Base-by-base conservation (phyloP, 2,329 filamentous ascomycete genomes). In the Colletotrichum navitas region DNA sequence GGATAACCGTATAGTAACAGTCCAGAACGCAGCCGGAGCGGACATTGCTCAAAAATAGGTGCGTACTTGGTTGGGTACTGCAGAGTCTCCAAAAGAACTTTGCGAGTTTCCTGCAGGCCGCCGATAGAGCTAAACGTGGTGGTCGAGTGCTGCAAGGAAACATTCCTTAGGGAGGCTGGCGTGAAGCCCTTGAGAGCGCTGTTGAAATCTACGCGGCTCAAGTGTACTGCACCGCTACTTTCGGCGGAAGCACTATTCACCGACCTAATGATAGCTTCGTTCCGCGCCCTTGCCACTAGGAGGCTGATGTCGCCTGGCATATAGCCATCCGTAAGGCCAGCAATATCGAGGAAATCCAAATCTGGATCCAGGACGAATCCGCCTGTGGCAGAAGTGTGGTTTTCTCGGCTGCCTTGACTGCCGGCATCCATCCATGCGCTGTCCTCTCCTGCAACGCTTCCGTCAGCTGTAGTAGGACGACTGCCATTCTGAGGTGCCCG, bases 51-150 rank as follows among this genome's bases (percentile, higher is more conserved):
- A 78, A 99, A 99, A 74, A 99, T 98, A 1, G 96, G 96, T 0
- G 96, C 96, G 79, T 99, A 99, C 71, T 96, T 97, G 1, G 97
- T 99, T 0, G 96, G 96, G 78, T 99, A 99, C 79, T 98, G 93
- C 4, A 99, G 85, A 0, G 96, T 99, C 82, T 99, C 96, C 11
- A 99, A 88, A 3, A 99, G 87, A n/a, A 94, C 94, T 76, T 95
- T 92, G 5, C 97, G 91, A 1, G 96, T 99, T 77, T 94, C 90
- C 54, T 90, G 89, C 5, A 99, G 85, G 21, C 96, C 96, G 60
- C 96, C 96, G 73, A 99, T 98, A 0, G 93, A 93, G 74, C 93
- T 91, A 81, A 98, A 99, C 10, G 93, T 97, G 0, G 94, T 98
- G 1, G 93, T 96, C 3, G 94, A 97, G 65, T 93, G 94, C 76